Evolutionary conservation across 495 filamentous ascomycete species (phyloP), one percentile per base, ranked within the genome.

Genomic region (Recurvomyces mirabilis): DNA sequence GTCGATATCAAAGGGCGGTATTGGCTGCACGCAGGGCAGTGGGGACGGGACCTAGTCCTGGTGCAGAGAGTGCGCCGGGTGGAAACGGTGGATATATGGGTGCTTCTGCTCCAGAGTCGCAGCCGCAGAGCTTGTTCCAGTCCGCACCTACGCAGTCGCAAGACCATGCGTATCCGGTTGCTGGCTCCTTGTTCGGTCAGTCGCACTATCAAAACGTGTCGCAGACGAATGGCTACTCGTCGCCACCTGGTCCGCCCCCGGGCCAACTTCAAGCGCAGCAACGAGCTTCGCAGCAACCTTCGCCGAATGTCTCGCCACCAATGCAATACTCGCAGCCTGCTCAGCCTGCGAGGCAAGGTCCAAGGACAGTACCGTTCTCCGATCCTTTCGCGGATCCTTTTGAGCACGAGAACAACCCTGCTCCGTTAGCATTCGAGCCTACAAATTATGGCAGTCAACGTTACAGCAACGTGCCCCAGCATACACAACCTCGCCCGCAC

Each of bases 1-100:
- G 75, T 41, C 77, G 83, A 41, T 82, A 95, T 63, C 83, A 87
- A 55, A 77, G 82, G 19, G 81, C 85, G 13, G 65, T 94, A 46
- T 71, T 94, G 13, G 71, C 79, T 51, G 89, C 89, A 0, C 48
- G 66, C n/a, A 51, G 53, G 14, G 36, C 54, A 7, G 43, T 56
- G 10, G 60, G 58, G 10, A 29, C 51, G 3, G 43, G 49, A 20
- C 54, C 56, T 1, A 53, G 50, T 41, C 58, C 60, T n/a, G 46
- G 53, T n/a, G n/a, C n/a, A 21, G 28, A 42, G 43, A 12, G 34
- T 5, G n/a, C 14, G 23, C 38, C 25, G 25, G 45, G 46, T 36
- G 19, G 39, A 34, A 46, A 40, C 47, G 38, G 47, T 15, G 25
- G 12, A 5, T 31, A 20, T 22, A 34, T 38, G 34, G n/a, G 10